phyloP scores from a whole-genome alignment of 495 filamentous ascomycete species.

The Trichodelitschia bisporula region DNA sequence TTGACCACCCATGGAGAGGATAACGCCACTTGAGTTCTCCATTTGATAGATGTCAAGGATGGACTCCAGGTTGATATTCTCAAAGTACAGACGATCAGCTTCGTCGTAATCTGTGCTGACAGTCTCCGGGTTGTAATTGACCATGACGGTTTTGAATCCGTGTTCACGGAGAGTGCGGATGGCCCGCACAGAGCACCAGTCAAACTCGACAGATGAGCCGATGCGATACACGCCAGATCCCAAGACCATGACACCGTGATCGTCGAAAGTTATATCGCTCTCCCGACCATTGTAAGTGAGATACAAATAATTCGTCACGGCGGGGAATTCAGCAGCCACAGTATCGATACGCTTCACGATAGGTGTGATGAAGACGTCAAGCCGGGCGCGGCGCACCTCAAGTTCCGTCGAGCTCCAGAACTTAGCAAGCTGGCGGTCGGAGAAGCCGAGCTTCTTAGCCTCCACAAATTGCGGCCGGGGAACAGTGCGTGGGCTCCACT shows the following conservation, averaged over 20 bases:
- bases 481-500: constrained; percentile 18
- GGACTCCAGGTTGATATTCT: constrained; percentile 90
- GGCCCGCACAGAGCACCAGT: constrained; percentile 96
- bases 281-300: constrained; percentile 83
- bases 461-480: no score
- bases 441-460: constrained; percentile 86
- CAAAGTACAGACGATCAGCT: constrained; percentile 85
- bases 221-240: constrained; percentile 96
- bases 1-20: constrained; percentile 94
- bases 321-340: constrained; percentile 89
- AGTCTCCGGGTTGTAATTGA: constrained; percentile 82
- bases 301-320: constrained; percentile 90
- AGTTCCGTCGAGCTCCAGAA: constrained; percentile 88
- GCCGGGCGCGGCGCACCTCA: constrained; percentile 53
- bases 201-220: constrained; percentile 92
- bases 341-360: constrained; percentile 97
- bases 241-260: constrained; percentile 85
- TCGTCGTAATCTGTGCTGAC: constrained; percentile 93
- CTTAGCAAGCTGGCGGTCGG: constrained; percentile 75
- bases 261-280: constrained; percentile 63
- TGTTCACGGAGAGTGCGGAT: constrained; percentile 77
- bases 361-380: constrained; percentile 66
- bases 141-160: constrained; percentile 92
- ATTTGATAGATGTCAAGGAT: constrained; percentile 88
- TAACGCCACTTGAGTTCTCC: constrained; percentile 68